Base-by-base conservation (phyloP, 2,329 filamentous ascomycete genomes). In the Huntiella savannae region DNA sequence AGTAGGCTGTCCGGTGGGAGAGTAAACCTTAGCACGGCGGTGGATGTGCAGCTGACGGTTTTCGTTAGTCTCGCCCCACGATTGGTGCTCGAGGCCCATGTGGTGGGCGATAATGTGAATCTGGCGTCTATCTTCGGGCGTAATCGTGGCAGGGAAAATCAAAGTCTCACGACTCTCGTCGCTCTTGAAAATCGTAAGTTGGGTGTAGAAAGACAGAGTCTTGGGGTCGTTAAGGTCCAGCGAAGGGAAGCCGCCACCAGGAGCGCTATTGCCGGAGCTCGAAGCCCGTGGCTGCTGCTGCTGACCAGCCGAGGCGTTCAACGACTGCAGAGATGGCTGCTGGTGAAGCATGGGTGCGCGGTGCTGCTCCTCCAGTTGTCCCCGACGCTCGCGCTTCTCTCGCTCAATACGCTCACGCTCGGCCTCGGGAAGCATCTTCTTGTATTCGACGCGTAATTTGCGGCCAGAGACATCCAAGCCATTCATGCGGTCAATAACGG, bases 361-460 rank as follows among this genome's bases (percentile, higher is more conserved):
- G 62, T 98, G 91, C 62, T 98, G 91, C 63, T 98, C 91, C 62
- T 98, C 87, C 10, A 98, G 72, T 62, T 98, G 91, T 42, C 91
- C 91, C 45, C 91, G 79, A 55, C 91, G 82, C 65, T 96, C 88
- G 49, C 91, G 75, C 75, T 96, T 98, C 63, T 96, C 91, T 4
- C 91, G 75, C 62, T 98, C 91, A 54, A 98, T 96, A 36, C 91
- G 76, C 63, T 98, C 91, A 45, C 91, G 76, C 62, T 96, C 91
- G 32, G 87, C 84, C 53, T 92, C 75, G 1, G 91, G 91, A 4
- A 98, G 73, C 91, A 98, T 96, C 67, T 96, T 96, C 71, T 98
- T 98, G 67, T 96, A 98, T 62, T 98, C 91, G 19, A 98, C 91
- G 42, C 91, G 75, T 54, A 98, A 67, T 65, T 96, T 96, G 51